A percentile compares a stretch with the other conserved stretches of the same genome.
Evolutionary conservation across 202 grass and related monocot species (phyloP).

Genomic region (Zizania palustris): DNA sequence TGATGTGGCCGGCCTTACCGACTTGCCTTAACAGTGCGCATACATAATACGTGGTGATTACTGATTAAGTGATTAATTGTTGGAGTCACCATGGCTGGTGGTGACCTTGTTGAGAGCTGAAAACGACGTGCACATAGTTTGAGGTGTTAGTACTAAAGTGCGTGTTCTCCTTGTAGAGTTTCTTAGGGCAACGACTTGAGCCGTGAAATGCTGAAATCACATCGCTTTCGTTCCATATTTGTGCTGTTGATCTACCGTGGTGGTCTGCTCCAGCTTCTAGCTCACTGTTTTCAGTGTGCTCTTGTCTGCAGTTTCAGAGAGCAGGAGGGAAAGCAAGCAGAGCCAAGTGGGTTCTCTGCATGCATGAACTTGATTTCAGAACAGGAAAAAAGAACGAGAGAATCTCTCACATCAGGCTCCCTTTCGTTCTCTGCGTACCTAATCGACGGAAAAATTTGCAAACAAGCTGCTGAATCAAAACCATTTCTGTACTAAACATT

Average conservation of each 20-base stretch:
- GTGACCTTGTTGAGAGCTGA: neutral
- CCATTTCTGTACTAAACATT: neutral
- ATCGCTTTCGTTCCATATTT: slow-evolving; percentile 23
- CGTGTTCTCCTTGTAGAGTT: neutral
- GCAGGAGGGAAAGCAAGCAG: neutral
- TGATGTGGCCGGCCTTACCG: neutral
- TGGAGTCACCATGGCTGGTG: neutral
- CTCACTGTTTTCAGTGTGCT: slow-evolving; percentile 2
- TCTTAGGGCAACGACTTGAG: slow-evolving; percentile 1
- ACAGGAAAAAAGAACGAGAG: neutral
- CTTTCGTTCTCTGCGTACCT: neutral
- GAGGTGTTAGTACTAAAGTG: neutral
- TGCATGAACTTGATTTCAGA: neutral
- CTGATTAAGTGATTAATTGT: neutral
- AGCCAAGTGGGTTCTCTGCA: neutral
- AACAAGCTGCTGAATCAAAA: neutral
- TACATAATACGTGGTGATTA: neutral
- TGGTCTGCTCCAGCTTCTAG: neutral
- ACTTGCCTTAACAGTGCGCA: neutral
- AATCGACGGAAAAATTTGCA: neutral
- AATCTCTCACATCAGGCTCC: neutral
- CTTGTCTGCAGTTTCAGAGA: too few relatives aligned
- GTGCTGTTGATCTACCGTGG: slow-evolving; percentile 3
- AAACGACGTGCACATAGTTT: neutral
- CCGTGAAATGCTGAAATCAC: neutral